These are phyloP conservation scores for Stereum hirsutum DNA, from an alignment of 1,284 basidiomycete species.

Conservation along the genomic window DNA sequence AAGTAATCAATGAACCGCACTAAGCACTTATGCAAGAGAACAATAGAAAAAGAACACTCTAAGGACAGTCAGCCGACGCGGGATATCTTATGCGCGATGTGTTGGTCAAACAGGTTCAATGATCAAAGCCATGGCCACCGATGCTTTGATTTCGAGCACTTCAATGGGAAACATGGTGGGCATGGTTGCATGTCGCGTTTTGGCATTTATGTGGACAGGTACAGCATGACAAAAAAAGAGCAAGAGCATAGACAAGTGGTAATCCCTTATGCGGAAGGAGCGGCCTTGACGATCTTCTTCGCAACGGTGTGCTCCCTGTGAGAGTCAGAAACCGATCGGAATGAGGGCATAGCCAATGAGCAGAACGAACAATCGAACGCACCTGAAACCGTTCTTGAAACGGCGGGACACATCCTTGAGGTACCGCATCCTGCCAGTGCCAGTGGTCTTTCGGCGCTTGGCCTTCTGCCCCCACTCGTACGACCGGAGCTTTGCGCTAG, in stretches of 20 bases:
- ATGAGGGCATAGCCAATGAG: slow-evolving; percentile 8
- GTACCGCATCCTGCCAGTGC: slow-evolving; percentile 94
- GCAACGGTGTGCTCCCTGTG: slow-evolving; percentile 75
- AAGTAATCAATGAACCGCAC: too few species aligned
- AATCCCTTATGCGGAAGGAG: slow-evolving; percentile 17
- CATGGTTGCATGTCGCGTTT: not conserved
- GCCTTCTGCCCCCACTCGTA: slow-evolving; percentile 99
- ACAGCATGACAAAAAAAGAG: slow-evolving; percentile 18
- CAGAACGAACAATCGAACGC: slow-evolving; percentile 17
- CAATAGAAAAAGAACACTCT: too few species aligned
- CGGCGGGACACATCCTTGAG: slow-evolving; percentile 86
- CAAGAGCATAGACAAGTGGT: slow-evolving; percentile 21
- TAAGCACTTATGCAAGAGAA: too few species aligned
- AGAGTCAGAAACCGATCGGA: not conserved
- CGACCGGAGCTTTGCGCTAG: slow-evolving; percentile 89
- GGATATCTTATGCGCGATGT: too few species aligned
- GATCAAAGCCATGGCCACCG: too few species aligned
- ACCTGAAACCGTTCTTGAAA: slow-evolving; percentile 98
- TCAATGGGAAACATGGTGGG: too few species aligned
- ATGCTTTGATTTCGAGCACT: too few species aligned
- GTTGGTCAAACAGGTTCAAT: too few species aligned
- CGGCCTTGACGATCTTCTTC: slow-evolving; percentile 37
- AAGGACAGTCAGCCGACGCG: too few species aligned
- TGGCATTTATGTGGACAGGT: slow-evolving; percentile 10
- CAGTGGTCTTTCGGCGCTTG: slow-evolving; percentile 98